Conservation (phyloP, 768 basidiomycete genomes). For the Tephrocybe sp. region DNA sequence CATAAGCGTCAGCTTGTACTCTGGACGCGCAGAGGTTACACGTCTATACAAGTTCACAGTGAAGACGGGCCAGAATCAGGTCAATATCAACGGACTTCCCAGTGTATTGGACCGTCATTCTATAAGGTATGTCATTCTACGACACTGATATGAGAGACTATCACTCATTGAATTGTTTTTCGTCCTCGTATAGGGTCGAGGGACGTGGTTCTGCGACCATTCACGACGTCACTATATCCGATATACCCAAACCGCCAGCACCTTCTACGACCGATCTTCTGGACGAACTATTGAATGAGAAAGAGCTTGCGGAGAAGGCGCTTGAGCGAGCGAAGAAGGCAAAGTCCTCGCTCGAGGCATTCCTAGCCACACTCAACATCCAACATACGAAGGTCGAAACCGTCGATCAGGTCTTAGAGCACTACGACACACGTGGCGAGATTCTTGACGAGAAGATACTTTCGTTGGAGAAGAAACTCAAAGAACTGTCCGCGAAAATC, state of each 20-base stretch:
- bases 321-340: conserved; percentile 24
- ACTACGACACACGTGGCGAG: conserved; percentile 22
- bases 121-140: conserved; percentile 23
- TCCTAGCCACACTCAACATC: conserved; percentile 24
- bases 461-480: conserved; percentile 19
- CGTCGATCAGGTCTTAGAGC: conserved; percentile 16
- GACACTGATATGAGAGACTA: no score
- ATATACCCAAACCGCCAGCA: background rate
- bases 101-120: conserved; percentile 26
- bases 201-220: conserved; percentile 33
- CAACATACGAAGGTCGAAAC: conserved; percentile 19
- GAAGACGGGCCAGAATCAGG: conserved; percentile 29
- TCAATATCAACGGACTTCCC: conserved; percentile 30
- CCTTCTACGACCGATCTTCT: conserved; percentile 20
- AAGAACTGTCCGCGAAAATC: conserved; percentile 18
- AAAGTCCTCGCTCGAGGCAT: conserved; percentile 22
- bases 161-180: conserved; percentile 18
- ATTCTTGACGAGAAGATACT: conserved; percentile 24
- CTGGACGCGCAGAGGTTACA: conserved; percentile 21
- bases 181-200: conserved; percentile 25
- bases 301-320: conserved; percentile 24
- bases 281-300: conserved; percentile 21
- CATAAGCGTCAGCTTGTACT: conserved; percentile 25
- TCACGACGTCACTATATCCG: conserved; percentile 32
- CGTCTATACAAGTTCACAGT: conserved; percentile 28